Base-by-base conservation (phyloP, 345 rosid species). In the Boechera divaricarpa region DNA sequence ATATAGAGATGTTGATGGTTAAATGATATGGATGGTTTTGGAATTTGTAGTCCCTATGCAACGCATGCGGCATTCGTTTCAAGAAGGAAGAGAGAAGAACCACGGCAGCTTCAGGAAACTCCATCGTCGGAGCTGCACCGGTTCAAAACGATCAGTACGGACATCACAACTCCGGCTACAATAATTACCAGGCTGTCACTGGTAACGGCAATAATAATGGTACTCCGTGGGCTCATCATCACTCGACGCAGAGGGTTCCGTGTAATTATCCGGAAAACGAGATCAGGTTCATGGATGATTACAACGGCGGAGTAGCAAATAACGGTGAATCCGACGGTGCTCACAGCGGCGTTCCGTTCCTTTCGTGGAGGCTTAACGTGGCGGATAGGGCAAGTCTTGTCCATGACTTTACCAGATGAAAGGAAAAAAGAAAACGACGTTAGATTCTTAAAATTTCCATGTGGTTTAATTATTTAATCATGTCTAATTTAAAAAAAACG, bases 31-130 rank as follows among this genome's bases (percentile, higher is more conserved):
- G 61, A 74, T 63, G 68, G 35, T 69, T 74, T 57, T 61, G 59
- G 70, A 69, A 59, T 41, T 71, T 73, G 67, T 86, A 92, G 97
- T 90, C 97, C 39, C 89, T 92, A 32, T 92, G 97, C 92, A 92
- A 92, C 85, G 97, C 97, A 24, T 92, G 97, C 73, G 97, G 97
- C 77, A 90, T 92, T 80, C 89, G 97, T 78, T 92, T 88, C 86
- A 92, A 90, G 84, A 92, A 92, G 70, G 97, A 92, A 86, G 93
- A 92, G 85, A 84, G 96, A 80, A 86, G 97, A 80, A 90, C 97
- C 3, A 85, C 87, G 2, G 89, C 90, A 2, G 88, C 87, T 57
- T 74, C 69, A 41, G 58, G 67, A 38, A 68, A 69, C 82, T 16
- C 68, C 11, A 54, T 78, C 67, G 85, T 83, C 48, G 79, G 75